Evolutionary conservation across 495 filamentous ascomycete species (phyloP).

Genomic region (Hypoxylon perforatum): DNA sequence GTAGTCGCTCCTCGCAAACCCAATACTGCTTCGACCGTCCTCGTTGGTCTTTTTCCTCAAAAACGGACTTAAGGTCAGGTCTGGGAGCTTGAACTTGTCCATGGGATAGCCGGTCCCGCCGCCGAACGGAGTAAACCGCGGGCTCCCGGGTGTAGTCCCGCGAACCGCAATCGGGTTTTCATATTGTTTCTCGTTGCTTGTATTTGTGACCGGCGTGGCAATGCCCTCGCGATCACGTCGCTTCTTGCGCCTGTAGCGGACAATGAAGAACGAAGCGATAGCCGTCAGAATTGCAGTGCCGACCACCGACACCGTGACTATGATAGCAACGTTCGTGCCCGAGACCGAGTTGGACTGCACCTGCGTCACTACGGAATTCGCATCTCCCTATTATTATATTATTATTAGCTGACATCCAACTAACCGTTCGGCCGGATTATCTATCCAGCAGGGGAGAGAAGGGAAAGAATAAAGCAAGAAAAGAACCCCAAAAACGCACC

Average conservation of each 20-base stretch:
- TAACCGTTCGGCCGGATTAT: not conserved
- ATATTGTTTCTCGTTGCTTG: slow-evolving; percentile 16
- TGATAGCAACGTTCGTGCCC: slow-evolving; percentile 49
- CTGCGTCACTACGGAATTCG: slow-evolving; percentile 46
- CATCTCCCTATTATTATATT: slow-evolving; percentile 37
- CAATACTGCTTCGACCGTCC: slow-evolving; percentile 23
- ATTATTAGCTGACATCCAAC: slow-evolving; percentile 23
- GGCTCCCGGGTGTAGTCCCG: slow-evolving; percentile 24
- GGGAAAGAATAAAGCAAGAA: not conserved
- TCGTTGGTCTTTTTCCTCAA: slow-evolving; percentile 32
- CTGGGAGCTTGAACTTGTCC: slow-evolving; percentile 42
- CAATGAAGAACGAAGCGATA: slow-evolving; percentile 44
- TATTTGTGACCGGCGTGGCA: slow-evolving; percentile 5
- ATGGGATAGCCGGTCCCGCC: slow-evolving; percentile 31
- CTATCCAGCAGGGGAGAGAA: not conserved
- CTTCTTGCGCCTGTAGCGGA: slow-evolving; percentile 49
- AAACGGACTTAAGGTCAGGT: slow-evolving; percentile 29
- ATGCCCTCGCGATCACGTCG: slow-evolving; percentile 19
- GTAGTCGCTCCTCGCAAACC: slow-evolving; percentile 30
- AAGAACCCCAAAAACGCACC: slow-evolving; percentile 47
- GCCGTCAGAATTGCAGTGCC: slow-evolving; percentile 53
- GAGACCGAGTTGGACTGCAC: slow-evolving; percentile 49
- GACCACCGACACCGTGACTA: slow-evolving; percentile 48
- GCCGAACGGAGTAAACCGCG: slow-evolving; percentile 42
- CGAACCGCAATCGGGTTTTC: slow-evolving; percentile 37